Evolutionary conservation across 805 yeast species (phyloP).

Genomic region (Blastobotrys parvus): DNA sequence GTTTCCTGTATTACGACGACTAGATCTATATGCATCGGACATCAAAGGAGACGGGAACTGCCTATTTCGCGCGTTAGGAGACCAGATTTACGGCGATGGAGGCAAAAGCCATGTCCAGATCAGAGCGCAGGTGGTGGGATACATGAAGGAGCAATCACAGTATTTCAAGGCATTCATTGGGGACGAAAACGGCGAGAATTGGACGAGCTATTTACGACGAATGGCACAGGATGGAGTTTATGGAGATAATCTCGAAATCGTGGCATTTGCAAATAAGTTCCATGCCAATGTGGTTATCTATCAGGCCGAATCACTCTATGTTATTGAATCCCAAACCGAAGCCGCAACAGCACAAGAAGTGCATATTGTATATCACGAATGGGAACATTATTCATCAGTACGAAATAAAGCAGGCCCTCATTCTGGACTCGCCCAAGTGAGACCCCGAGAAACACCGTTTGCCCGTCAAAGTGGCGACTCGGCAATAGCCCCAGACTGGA

Average conservation of each 20-base stretch:
- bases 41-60: conserved; percentile 37
- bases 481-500: conserved; percentile 21
- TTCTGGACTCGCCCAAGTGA: conserved; percentile 22
- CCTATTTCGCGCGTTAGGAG: conserved; percentile 34
- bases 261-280: conserved; percentile 31
- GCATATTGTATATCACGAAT: conserved; percentile 35
- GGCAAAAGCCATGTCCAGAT: conserved; percentile 22
- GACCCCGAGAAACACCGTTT: conserved; percentile 6
- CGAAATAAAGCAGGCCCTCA: conserved; percentile 32
- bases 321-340: conserved; percentile 22
- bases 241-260: conserved; percentile 36
- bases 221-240: conserved; percentile 33
- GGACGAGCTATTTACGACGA: conserved; percentile 27
- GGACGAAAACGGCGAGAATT: conserved; percentile 26
- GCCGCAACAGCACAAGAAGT: conserved; percentile 7
- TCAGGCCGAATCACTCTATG: conserved; percentile 30
- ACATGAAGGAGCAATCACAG: conserved; percentile 24
- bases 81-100: conserved; percentile 32
- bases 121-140: conserved; percentile 26
- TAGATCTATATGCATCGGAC: conserved; percentile 30
- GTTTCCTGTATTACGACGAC: conserved; percentile 28
- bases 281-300: conserved; percentile 30
- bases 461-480: neutral
- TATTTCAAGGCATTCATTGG: conserved; percentile 29
- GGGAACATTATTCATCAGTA: conserved; percentile 38